phyloP scores from a whole-genome alignment of 1,284 basidiomycete genomes.

The Ganoderma resinaceum region DNA sequence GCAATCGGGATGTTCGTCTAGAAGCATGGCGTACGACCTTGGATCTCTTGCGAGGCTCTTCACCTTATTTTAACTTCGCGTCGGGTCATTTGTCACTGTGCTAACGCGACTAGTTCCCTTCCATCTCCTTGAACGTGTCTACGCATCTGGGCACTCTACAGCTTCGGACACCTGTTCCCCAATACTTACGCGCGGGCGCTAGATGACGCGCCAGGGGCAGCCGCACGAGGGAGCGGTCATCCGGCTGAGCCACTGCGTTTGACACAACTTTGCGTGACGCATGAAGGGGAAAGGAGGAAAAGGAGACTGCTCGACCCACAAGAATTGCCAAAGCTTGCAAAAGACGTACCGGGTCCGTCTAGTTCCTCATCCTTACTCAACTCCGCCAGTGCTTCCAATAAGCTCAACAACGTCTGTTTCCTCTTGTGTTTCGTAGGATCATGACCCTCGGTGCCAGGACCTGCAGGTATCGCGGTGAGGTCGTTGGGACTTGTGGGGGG shows the following conservation, averaged over 20 bases:
- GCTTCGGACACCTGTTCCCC: no score
- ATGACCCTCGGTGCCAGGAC: slow-evolving; percentile 20
- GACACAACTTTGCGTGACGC: not conserved
- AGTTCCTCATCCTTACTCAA: slow-evolving; percentile 58
- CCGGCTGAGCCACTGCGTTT: not conserved
- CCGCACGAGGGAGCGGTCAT: not conserved
- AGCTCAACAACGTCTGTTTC: slow-evolving; percentile 67
- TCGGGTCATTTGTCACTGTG: no score
- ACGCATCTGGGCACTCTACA: no score
- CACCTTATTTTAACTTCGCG: no score
- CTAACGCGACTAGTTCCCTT: no score
- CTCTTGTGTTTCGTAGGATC: slow-evolving; percentile 41
- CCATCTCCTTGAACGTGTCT: no score
- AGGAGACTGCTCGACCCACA: not conserved
- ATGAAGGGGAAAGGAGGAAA: not conserved
- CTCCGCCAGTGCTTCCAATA: slow-evolving; percentile 69
- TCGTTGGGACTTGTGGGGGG: slow-evolving; percentile 39
- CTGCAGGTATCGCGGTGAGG: slow-evolving; percentile 33
- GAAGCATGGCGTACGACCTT: no score
- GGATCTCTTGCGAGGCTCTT: no score
- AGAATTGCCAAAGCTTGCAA: not conserved
- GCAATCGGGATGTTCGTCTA: not conserved
- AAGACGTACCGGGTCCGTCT: slow-evolving; percentile 48
- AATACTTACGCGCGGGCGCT: no score
- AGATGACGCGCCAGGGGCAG: no score